Evolutionary conservation across 2,329 filamentous ascomycete species (phyloP), one percentile per base, ranked within the genome.

Genomic region (Trichoderma lentiforme): DNA sequence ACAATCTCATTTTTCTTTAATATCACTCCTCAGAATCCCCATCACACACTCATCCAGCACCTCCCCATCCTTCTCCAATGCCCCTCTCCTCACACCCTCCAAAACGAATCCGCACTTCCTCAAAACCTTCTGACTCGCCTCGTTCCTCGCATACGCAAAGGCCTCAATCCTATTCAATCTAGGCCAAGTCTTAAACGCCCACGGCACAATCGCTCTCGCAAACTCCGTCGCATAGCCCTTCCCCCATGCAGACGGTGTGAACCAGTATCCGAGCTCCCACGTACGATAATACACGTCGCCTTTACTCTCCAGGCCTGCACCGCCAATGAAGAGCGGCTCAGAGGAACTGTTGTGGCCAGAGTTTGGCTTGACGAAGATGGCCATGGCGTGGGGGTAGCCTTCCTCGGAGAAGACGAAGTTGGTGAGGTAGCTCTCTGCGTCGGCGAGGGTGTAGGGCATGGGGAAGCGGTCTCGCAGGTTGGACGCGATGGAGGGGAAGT

Each of bases 221-320:
- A 81, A 83, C 74, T 83, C 84, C 1, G 80, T 83, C 64, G 80
- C 81, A 68, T 85, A 81, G 1, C 86, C 86, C 24, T 79, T 80
- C 0, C 86, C 84, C 86, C 85, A 85, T 62, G 79, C 76, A 4
- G 77, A 74, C 53, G 78, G 79, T 1, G 79, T 82, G 24, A 85
- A 43, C 82, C 83, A 87, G 78, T 87, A 88, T 6, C 85, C 86
- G 1, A 87, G 12, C 78, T 87, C 85, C 76, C 81, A 81, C 5
- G 81, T 84, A 61, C 80, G 79, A 72, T 79, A 80, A 71, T 85
- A 80, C 73, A 84, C 78, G 63, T 84, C 82, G 15, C 74, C 73
- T 12, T 77, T 72, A 4, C 78, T 73, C 51, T 78, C 79, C 36
- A 87, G 74, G 39, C 84, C 83, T 11, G 86, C 78, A 66, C 76